Conservation (phyloP, 169 alveolate genomes). For the Plasmodium coatneyi region DNA sequence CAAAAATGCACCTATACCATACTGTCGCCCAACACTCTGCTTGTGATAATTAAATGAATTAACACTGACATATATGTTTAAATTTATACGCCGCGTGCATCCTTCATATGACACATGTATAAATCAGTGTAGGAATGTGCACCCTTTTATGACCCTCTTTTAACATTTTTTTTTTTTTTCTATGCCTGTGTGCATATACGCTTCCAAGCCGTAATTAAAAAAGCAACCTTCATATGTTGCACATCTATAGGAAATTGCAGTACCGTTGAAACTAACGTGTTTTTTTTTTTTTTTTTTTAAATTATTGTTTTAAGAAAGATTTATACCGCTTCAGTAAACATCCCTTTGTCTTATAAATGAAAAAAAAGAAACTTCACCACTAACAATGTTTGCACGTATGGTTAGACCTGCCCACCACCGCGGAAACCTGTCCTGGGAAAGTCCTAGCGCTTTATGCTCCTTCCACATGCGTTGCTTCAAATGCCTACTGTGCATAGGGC, state of each 20-base stretch:
- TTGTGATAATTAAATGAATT: background rate
- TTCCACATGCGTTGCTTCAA: background rate
- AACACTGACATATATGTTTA: background rate
- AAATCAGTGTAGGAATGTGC: background rate
- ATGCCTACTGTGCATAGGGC: background rate
- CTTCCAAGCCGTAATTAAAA: background rate
- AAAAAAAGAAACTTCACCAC: background rate
- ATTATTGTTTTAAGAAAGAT: background rate
- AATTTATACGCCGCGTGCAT: background rate
- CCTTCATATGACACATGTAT: background rate
- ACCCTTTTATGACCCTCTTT: background rate
- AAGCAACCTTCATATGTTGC: background rate
- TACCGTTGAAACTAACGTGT: constrained; percentile 44
- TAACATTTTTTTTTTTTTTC: background rate
- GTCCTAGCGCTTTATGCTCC: background rate
- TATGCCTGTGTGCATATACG: background rate
- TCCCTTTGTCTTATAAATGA: background rate
- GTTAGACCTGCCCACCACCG: background rate
- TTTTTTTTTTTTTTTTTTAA: background rate
- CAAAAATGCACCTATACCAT: background rate
- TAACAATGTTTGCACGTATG: background rate
- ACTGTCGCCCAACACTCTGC: background rate
- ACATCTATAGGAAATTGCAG: background rate
- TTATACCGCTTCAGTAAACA: background rate
- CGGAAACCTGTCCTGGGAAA: background rate